Base-by-base conservation (phyloP, 768 basidiomycete species). In the Amanita fuliginea region DNA sequence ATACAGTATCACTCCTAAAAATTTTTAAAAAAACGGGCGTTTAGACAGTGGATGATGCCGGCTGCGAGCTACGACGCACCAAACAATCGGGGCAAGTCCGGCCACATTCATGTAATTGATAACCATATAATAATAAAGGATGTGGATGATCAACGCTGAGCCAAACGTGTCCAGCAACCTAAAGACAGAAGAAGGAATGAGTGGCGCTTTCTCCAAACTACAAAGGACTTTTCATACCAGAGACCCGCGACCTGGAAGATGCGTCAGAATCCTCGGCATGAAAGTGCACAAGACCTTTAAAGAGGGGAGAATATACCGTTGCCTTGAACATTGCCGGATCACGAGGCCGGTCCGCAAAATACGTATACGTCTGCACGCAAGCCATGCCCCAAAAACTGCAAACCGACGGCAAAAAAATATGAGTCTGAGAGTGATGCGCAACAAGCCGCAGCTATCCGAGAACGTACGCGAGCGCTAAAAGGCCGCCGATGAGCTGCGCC, bases 91-190 rank as follows among this genome's bases (percentile, higher is more conserved):
- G 9, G 30, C 9, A 30, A 30, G 30, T 6, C 30, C 30, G 14
- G 60, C 5, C 2, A 72, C 70, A 54, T 75, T 73, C 50, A 73
- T 58, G 55, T 71, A 81, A 60, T 81, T 78, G 36, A 58, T 62
- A 37, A 81, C 76, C 45, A 80, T 67, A 54, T 81, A 81, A 56
- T 68, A 68, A 54, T 81, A 83, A 34, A 77, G 64, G 53, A 78
- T 70, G 56, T 81, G 80, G 43, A 67, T 66, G 41, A 72, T 74
- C 48, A 81, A 56, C 37, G 62, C 65, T 0, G 73, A 71, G 56
- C 80, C 76, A 49, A 81, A 75, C 0, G 79, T 78, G 57, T 81
- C 79, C 19, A 81, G 55, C 3, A 64, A 51, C 72, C 77, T 78
- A 51, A 3, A 36, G 22, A 51, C 49, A 32, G 45, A 55, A n/a